Percentiles rank a stretch among this genome's conserved stretches.
Conservation (phyloP, 2,329 filamentous ascomycete genomes). For the Phialemonium atrogriseum region DNA sequence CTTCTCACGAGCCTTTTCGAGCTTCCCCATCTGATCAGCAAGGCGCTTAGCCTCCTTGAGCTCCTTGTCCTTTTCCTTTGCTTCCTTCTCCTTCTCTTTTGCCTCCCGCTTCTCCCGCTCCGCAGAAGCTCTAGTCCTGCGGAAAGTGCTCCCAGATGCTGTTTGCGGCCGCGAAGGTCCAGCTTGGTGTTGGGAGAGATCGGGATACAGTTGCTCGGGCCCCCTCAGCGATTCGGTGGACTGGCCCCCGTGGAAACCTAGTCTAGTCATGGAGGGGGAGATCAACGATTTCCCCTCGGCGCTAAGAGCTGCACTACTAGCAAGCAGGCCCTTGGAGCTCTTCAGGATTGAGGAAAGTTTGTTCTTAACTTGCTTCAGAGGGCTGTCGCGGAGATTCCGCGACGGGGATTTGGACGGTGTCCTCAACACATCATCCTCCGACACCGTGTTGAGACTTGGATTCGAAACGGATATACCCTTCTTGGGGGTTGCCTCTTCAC, state of each 20-base stretch:
- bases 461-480: conserved; percentile 57
- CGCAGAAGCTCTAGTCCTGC: conserved; percentile 48
- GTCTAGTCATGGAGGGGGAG: conserved; percentile 41
- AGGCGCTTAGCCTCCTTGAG: conserved; percentile 53
- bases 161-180: conserved; percentile 40
- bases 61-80: conserved; percentile 36
- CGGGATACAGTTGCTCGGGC: conserved; percentile 33
- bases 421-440: conserved; percentile 31
- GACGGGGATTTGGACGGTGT: conserved; percentile 49
- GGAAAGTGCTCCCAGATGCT: conserved; percentile 30
- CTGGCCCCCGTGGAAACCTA: conserved; percentile 32
- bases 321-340: conserved; percentile 77
- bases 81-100: conserved; percentile 52
- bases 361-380: conserved; percentile 85
- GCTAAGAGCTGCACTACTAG: conserved; percentile 60
- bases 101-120: conserved; percentile 54
- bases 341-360: conserved; percentile 87
- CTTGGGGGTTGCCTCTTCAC: conserved; percentile 33
- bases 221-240: conserved; percentile 41
- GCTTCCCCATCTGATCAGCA: conserved; percentile 51
- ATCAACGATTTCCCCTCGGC: conserved; percentile 54
- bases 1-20: conserved; percentile 61
- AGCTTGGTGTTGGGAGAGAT: conserved; percentile 31
- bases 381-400: conserved; percentile 58
- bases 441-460: conserved; percentile 40